Conservation (phyloP, 2,329 filamentous ascomycete species). For the Microcyclospora tardicrescens region DNA sequence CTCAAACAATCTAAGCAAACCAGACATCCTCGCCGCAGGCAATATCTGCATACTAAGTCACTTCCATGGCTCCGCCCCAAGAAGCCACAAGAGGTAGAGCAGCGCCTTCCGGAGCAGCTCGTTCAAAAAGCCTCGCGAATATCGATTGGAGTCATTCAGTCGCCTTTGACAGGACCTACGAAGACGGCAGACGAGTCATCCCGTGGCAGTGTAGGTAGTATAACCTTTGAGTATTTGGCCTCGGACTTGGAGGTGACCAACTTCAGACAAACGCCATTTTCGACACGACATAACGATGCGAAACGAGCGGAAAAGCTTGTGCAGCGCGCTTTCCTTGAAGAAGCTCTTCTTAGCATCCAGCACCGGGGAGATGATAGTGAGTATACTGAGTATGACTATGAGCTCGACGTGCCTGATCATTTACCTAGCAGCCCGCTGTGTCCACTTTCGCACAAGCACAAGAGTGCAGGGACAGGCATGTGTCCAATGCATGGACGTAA, state of each 20-base stretch:
- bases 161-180: too few species aligned
- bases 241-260: constrained; percentile 13
- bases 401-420: constrained; percentile 31
- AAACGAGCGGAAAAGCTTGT: constrained; percentile 12
- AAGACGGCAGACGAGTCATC: too few species aligned
- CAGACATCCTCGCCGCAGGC: too few species aligned
- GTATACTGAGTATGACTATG: constrained; percentile 16
- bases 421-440: constrained; percentile 31
- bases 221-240: too few species aligned
- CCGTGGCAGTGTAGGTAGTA: too few species aligned
- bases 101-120: too few species aligned
- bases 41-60: too few species aligned
- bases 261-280: constrained; percentile 20
- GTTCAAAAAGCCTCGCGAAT: too few species aligned
- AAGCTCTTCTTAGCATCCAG: constrained; percentile 5
- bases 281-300: constrained; percentile 18
- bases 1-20: too few species aligned
- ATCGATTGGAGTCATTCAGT: too few species aligned
- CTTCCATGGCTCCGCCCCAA: too few species aligned
- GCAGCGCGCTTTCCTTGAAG: constrained; percentile 14
- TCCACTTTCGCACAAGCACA: constrained; percentile 26
- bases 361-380: constrained; percentile 12
- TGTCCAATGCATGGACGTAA: constrained; percentile 28
- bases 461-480: constrained; percentile 23
- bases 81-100: too few species aligned